A percentile compares a stretch with the other conserved stretches of the same genome.
phyloP scores from a whole-genome alignment of 805 yeast genomes.

The Isabelozyma rhagii region DNA sequence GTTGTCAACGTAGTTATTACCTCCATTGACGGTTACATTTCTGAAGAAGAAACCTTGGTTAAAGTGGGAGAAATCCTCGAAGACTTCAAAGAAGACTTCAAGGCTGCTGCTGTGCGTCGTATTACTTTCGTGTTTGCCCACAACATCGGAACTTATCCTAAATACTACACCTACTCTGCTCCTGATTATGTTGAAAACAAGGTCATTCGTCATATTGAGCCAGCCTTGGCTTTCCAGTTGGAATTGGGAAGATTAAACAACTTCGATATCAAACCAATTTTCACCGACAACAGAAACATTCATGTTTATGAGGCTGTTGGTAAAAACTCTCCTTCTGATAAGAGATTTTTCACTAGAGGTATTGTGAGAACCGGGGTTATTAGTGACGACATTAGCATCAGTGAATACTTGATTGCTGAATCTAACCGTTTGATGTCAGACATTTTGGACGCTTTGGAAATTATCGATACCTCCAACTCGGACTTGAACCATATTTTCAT shows the following conservation, averaged over 20 bases:
- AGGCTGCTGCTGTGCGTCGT: conserved; percentile 79
- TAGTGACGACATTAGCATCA: conserved; percentile 87
- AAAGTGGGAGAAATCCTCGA: conserved; percentile 64
- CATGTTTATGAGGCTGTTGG: conserved; percentile 97
- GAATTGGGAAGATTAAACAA: conserved; percentile 93
- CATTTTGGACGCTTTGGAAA: conserved; percentile 90
- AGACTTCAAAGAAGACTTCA: conserved; percentile 67
- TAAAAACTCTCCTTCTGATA: conserved; percentile 88
- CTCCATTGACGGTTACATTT: conserved; percentile 67
- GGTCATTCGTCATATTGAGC: conserved; percentile 96
- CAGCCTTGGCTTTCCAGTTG: conserved; percentile 95
- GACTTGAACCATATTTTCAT: conserved; percentile 97
- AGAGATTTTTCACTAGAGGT: conserved; percentile 95
- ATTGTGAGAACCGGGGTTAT: conserved; percentile 94
- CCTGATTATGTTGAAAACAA: conserved; percentile 83
- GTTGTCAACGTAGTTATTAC: conserved; percentile 80
- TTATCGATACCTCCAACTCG: conserved; percentile 89
- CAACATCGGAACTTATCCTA: conserved; percentile 84
- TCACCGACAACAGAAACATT: conserved; percentile 94
- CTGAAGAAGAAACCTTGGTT: conserved; percentile 64
- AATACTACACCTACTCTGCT: conserved; percentile 92
- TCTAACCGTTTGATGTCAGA: conserved; percentile 95
- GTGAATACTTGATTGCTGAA: conserved; percentile 93
- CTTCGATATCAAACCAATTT: conserved; percentile 90
- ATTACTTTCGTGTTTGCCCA: conserved; percentile 86